Evolutionary conservation across 345 rosid genomes (phyloP), one percentile per base, ranked within the genome.

Genomic region (Gynandropsis gynandra): DNA sequence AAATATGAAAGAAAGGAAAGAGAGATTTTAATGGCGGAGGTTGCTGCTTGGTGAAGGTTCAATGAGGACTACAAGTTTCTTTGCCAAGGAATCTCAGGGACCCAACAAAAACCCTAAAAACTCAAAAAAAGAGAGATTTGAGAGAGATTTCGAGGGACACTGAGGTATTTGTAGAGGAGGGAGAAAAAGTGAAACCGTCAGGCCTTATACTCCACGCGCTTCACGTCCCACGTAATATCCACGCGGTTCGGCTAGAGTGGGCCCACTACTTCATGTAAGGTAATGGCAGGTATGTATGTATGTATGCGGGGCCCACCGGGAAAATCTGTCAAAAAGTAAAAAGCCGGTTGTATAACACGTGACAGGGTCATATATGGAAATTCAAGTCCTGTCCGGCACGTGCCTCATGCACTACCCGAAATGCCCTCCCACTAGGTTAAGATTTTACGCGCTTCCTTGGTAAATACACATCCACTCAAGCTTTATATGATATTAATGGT

Each of bases 1-100:
- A 8, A 1, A 36, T 1, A 9, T 0, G 13, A 36, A 14, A 34
- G 9, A 4, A 5, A 12, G 36, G 47, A 46, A 33, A 36, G 0
- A 15, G 2, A 0, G 31, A 18, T 11, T 56, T 40, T 38, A 51
- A 53, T 3, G 70, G 45, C 17, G 24, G 37, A 29, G 45, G 20
- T 66, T 61, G 72, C 77, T 61, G 73, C 62, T 66, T 14, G 51
- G 47, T 63, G 54, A 72, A 75, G 83, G 55, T 64, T 60, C 64
- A 71, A 77, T 67, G 61, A 69, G 54, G 57, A 60, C 21, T 46
- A 24, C 29, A 5, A 24, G 29, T 2, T 24, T 24, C 29, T 24
- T 24, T 24, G 2, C 57, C 34, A 24, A 60, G 39, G 17, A 62
- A 69, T 3, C 24, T 8, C 19, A n/a, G 67, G 83, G 66, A 16